Conservation (phyloP, 495 filamentous ascomycete genomes). For the Penicillium turbatum region DNA sequence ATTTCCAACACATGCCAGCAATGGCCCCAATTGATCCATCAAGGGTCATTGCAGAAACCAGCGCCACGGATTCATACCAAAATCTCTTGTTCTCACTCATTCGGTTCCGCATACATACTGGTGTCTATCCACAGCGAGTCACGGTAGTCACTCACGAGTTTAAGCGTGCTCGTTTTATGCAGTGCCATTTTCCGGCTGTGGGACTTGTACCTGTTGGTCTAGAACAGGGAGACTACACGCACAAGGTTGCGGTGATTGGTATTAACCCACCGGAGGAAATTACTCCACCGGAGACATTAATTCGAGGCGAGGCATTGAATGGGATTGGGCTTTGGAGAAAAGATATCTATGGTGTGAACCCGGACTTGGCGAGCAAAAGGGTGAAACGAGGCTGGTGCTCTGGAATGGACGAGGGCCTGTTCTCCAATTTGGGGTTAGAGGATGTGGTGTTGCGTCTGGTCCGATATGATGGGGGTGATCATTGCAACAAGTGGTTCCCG, state of each 20-base stretch:
- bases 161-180: slow-evolving; percentile 62
- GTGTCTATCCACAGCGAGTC: slow-evolving; percentile 39
- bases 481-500: slow-evolving; percentile 34
- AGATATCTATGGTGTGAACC: slow-evolving; percentile 43
- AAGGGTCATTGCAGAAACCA: slow-evolving; percentile 52
- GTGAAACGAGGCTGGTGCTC: slow-evolving; percentile 37
- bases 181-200: slow-evolving; percentile 65
- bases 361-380: slow-evolving; percentile 36
- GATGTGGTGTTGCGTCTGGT: slow-evolving; percentile 34
- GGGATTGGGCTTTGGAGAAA: slow-evolving; percentile 42
- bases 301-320: slow-evolving; percentile 36
- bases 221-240: slow-evolving; percentile 5
- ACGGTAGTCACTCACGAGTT: slow-evolving; percentile 74
- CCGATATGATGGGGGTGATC: slow-evolving; percentile 34
- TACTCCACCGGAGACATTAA: slow-evolving; percentile 42
- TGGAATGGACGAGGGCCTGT: slow-evolving; percentile 24
- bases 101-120: slow-evolving; percentile 48
- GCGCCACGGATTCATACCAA: slow-evolving; percentile 74
- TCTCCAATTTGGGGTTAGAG: slow-evolving; percentile 26
- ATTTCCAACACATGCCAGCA: slow-evolving; percentile 21
- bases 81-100: slow-evolving; percentile 71
- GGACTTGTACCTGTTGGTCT: slow-evolving; percentile 31
- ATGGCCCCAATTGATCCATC: slow-evolving; percentile 11
- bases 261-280: slow-evolving; percentile 64
- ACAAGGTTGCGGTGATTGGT: slow-evolving; percentile 52